phyloP scores from a whole-genome alignment of 2,329 filamentous ascomycete genomes.

The Ophiocordyceps australis region DNA sequence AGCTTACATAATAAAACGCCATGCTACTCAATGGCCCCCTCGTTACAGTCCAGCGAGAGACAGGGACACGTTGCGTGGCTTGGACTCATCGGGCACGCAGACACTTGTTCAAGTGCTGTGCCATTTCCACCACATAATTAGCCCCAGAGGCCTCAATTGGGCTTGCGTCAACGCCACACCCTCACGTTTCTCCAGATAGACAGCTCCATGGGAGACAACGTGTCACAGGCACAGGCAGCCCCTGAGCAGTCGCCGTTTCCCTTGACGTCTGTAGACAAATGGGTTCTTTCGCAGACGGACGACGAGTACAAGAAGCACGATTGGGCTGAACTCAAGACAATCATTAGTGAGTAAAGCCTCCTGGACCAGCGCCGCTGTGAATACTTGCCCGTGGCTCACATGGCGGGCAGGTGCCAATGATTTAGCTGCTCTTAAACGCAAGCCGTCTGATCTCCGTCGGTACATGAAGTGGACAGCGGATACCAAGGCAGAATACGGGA shows the following conservation, averaged over 20 bases:
- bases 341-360: constrained; percentile 51
- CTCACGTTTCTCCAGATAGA: too few relatives aligned
- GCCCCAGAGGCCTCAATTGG: too few relatives aligned
- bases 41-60: too few relatives aligned
- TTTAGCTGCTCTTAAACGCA: constrained; percentile 59
- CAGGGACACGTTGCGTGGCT: too few relatives aligned
- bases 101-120: too few relatives aligned
- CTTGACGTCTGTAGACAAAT: constrained; percentile 38
- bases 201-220: constrained; percentile 23
- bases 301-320: constrained; percentile 50
- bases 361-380: too few relatives aligned
- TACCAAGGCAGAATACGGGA: constrained; percentile 56
- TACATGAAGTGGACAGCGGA: constrained; percentile 65
- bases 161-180: too few relatives aligned
- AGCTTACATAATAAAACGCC: too few relatives aligned
- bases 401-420: constrained; percentile 29
- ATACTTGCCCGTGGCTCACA: background rate
- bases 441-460: constrained; percentile 59
- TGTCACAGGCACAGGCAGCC: constrained; percentile 1
- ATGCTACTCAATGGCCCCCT: too few relatives aligned
- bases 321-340: constrained; percentile 54
- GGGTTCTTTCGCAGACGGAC: constrained; percentile 45
- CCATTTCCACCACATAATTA: too few relatives aligned
- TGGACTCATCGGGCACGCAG: too few relatives aligned
- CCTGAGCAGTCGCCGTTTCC: constrained; percentile 32